Conservation (phyloP, 345 rosid species). For the Citrus unshiu region DNA sequence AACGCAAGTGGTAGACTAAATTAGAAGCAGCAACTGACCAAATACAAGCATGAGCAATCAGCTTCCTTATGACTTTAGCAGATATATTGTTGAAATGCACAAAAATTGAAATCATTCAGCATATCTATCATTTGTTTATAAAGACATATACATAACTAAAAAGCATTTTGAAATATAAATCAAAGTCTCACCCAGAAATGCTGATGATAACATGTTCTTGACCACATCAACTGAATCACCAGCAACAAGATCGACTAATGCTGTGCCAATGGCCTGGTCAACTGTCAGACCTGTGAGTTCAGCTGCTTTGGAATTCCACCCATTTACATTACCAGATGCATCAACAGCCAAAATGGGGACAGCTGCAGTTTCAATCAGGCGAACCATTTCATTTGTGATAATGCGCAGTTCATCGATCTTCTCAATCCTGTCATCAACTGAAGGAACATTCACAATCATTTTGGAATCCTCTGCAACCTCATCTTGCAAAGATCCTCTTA, state of each 20-base stretch:
- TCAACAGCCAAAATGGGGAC: constrained; percentile 84
- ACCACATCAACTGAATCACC: constrained; percentile 39
- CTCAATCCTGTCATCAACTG: constrained; percentile 45
- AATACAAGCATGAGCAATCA: neutral
- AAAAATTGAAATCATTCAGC: constrained; percentile 2
- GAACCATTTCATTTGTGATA: constrained; percentile 78
- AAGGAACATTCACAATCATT: constrained; percentile 40
- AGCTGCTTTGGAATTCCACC: constrained; percentile 78
- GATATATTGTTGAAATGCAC: neutral
- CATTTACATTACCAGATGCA: constrained; percentile 60
- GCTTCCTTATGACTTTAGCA: neutral
- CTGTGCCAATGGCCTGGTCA: constrained; percentile 70
- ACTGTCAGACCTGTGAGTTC: constrained; percentile 70
- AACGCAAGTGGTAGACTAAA: neutral
- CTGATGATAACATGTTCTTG: constrained; percentile 42
- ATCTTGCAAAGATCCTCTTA: constrained; percentile 62
- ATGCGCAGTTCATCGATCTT: constrained; percentile 54
- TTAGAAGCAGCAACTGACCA: neutral
- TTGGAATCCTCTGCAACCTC: constrained; percentile 45
- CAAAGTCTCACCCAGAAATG: constrained; percentile 50
- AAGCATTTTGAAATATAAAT: constrained; percentile 17
- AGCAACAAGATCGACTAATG: constrained; percentile 50
- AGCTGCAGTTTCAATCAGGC: constrained; percentile 79
- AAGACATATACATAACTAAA: neutral
- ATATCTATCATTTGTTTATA: neutral